These are phyloP conservation scores for Emydomyces testavorans DNA, from an alignment of 2,329 filamentous ascomycete genomes.

Conservation along the genomic window DNA sequence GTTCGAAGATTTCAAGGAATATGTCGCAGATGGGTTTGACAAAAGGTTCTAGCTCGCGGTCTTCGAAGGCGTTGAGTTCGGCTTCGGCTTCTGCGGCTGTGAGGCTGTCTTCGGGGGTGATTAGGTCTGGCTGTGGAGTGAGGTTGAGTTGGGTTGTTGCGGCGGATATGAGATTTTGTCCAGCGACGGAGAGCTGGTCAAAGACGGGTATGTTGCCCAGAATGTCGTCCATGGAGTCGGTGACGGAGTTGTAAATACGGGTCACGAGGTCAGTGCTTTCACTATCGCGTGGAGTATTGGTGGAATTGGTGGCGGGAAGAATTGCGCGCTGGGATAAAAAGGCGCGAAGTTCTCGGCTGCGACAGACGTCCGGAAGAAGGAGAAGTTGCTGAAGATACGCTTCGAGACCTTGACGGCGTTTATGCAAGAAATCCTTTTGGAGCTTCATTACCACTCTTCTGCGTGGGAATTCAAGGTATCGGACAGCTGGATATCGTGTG, in stretches of 20 bases:
- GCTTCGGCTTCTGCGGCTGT: constrained; percentile 71
- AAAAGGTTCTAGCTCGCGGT: constrained; percentile 80
- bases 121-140: constrained; percentile 18
- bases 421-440: constrained; percentile 89
- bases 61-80: constrained; percentile 85
- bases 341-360: constrained; percentile 78
- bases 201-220: constrained; percentile 90
- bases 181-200: constrained; percentile 83
- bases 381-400: constrained; percentile 73
- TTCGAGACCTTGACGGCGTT: constrained; percentile 71
- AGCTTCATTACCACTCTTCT: constrained; percentile 91
- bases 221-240: constrained; percentile 96
- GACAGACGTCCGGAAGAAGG: constrained; percentile 81
- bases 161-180: constrained; percentile 61
- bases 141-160: constrained; percentile 42
- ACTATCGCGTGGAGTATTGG: constrained; percentile 47
- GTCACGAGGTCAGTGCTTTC: constrained; percentile 75
- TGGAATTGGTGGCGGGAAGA: constrained; percentile 49
- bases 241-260: constrained; percentile 88
- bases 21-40: constrained; percentile 98
- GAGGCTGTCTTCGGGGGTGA: constrained; percentile 37
- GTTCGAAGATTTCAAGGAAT: constrained; percentile 88
- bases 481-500: constrained; percentile 72
- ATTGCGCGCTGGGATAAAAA: constrained; percentile 84
- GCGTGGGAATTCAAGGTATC: constrained; percentile 81